These are phyloP conservation scores for Candida peoriensis DNA, from an alignment of 805 yeast species.

Conservation along the genomic window DNA sequence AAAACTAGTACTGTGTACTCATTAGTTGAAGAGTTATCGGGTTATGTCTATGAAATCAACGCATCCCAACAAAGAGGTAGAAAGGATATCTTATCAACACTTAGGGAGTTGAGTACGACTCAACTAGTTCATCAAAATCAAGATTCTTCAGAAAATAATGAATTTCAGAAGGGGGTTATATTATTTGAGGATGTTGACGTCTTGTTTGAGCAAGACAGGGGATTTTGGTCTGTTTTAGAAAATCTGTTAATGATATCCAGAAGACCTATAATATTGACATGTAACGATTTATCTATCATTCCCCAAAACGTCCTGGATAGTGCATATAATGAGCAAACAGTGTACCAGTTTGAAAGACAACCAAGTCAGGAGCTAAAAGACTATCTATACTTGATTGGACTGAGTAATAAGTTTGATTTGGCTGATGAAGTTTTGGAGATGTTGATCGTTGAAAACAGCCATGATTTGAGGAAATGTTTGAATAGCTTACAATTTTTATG, in stretches of 20 bases:
- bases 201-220: constrained; percentile 66
- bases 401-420: constrained; percentile 32
- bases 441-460: constrained; percentile 23
- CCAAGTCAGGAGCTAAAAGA: constrained; percentile 18
- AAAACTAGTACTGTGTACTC: constrained; percentile 74
- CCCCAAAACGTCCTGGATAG: constrained; percentile 45
- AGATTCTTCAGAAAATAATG: constrained; percentile 8
- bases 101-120: constrained; percentile 80
- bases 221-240: constrained; percentile 72
- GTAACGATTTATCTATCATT: constrained; percentile 42
- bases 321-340: constrained; percentile 38
- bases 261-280: constrained; percentile 68
- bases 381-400: constrained; percentile 39
- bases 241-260: constrained; percentile 56
- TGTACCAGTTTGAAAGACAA: constrained; percentile 26
- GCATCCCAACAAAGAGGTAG: constrained; percentile 68
- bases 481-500: constrained; percentile 26
- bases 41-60: constrained; percentile 79
- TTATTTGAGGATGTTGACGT: constrained; percentile 84
- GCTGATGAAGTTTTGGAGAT: constrained; percentile 25
- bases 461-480: constrained; percentile 45
- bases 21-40: constrained; percentile 52
- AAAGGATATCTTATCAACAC: constrained; percentile 57
- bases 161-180: constrained; percentile 59
- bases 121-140: constrained; percentile 58